Percentiles rank a stretch among this genome's conserved stretches.
Conservation (phyloP, 805 yeast species). For the Candida krabiensis region DNA sequence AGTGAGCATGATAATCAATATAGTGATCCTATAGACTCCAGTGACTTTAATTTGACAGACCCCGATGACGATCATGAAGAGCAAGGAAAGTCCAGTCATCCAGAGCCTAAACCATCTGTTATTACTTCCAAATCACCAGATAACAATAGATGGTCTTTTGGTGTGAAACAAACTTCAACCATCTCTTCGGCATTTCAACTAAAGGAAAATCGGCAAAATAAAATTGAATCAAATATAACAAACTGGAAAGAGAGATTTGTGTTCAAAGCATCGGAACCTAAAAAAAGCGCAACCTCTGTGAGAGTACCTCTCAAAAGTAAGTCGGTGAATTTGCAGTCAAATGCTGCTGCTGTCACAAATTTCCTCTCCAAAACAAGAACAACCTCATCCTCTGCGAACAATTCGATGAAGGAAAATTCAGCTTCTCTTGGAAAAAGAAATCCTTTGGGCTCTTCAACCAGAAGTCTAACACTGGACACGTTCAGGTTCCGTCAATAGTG, state of each 20-base stretch:
- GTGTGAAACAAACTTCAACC: too few species aligned
- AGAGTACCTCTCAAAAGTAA: constrained; percentile 2
- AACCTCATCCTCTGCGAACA: not conserved
- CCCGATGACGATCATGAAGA: constrained; percentile 25
- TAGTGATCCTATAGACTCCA: constrained; percentile 20
- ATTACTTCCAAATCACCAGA: constrained; percentile 3
- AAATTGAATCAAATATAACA: not conserved
- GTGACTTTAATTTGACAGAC: constrained; percentile 31
- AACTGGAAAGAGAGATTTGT: constrained; percentile 7
- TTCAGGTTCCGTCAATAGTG: constrained; percentile 7
- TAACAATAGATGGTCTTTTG: too few species aligned
- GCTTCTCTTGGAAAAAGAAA: too few species aligned
- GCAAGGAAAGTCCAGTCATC: too few species aligned
- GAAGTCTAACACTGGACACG: constrained; percentile 1
- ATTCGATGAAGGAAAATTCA: too few species aligned
- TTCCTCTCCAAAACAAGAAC: not conserved
- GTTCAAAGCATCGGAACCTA: not conserved
- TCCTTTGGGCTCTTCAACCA: not conserved
- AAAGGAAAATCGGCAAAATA: too few species aligned
- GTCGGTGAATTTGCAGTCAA: constrained; percentile 1
- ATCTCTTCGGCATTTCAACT: too few species aligned
- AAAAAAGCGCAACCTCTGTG: not conserved
- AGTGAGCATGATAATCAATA: constrained; percentile 12
- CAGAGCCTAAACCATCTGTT: too few species aligned
- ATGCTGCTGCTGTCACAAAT: not conserved